Conservation (phyloP, 1,139 yeast species). For the Ogataea hybrid region DNA sequence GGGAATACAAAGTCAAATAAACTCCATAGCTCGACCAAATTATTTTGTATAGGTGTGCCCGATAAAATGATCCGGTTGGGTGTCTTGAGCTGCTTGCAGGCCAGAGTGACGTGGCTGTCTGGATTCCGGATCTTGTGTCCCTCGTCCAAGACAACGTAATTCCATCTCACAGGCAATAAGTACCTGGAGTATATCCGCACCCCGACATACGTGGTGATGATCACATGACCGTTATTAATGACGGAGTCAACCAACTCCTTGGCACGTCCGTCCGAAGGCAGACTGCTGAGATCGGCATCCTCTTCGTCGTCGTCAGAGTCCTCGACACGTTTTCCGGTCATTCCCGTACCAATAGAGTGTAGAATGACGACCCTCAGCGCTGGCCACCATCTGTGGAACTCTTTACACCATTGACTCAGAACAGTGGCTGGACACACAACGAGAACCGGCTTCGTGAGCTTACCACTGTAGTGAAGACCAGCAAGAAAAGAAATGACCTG, state of each 20-base stretch:
- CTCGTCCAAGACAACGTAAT: conserved; percentile 88
- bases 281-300: conserved; percentile 23
- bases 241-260: conserved; percentile 49
- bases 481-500: conserved; percentile 90
- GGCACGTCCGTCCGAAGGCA: conserved; percentile 39
- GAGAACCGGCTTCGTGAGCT: conserved; percentile 71
- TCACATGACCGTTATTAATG: conserved; percentile 66
- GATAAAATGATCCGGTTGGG: conserved; percentile 82
- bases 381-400: conserved; percentile 98
- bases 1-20: conserved; percentile 94
- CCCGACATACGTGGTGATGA: conserved; percentile 92
- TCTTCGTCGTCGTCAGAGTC: conserved; percentile 46
- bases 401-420: conserved; percentile 93
- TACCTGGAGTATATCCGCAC: conserved; percentile 70
- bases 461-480: conserved; percentile 79
- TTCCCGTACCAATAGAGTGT: conserved; percentile 91
- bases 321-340: conserved; percentile 40
- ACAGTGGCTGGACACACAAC: conserved; percentile 98
- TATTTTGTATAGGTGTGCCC: conserved; percentile 96
- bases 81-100: conserved; percentile 81
- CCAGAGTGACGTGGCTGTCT: conserved; percentile 80
- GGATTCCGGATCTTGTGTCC: conserved; percentile 98
- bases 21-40: conserved; percentile 89
- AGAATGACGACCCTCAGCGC: conserved; percentile 81
- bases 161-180: conserved; percentile 76